Conservation (phyloP, 208 protist species). For the Angomonas desouzai region DNA sequence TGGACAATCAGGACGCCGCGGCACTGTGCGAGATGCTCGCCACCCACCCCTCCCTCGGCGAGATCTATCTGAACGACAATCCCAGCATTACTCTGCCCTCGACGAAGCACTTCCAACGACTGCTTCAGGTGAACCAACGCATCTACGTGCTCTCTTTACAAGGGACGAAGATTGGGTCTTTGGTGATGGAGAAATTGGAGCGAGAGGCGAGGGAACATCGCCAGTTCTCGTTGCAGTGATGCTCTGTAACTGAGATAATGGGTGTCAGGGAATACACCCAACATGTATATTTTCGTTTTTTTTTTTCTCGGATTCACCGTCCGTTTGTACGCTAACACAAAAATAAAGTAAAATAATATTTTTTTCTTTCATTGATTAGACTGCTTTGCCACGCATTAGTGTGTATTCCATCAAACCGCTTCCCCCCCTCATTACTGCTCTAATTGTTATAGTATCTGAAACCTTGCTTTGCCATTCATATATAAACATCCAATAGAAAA, state of each 20-base stretch:
- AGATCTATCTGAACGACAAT: constrained; percentile 77
- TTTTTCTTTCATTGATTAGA: too few species aligned
- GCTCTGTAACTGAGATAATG: constrained; percentile 1
- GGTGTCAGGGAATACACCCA: too few species aligned
- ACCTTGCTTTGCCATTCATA: too few species aligned
- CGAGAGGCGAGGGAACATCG: constrained; percentile 31
- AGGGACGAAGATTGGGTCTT: constrained; percentile 62
- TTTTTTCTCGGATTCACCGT: too few species aligned
- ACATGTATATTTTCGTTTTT: too few species aligned
- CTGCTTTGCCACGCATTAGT: too few species aligned
- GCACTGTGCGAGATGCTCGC: constrained; percentile 62
- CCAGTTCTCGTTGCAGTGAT: neutral
- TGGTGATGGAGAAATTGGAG: constrained; percentile 50
- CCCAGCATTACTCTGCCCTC: constrained; percentile 72
- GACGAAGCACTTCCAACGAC: constrained; percentile 61
- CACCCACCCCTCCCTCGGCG: constrained; percentile 37
- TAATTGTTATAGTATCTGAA: too few species aligned
- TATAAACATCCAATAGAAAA: too few species aligned
- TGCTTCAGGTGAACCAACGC: constrained; percentile 55
- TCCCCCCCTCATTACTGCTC: too few species aligned
- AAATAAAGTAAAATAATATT: too few species aligned
- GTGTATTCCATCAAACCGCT: too few species aligned
- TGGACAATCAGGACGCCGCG: constrained; percentile 80
- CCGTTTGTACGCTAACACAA: too few species aligned
- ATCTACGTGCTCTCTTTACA: constrained; percentile 55